Evolutionary conservation across 1,284 basidiomycete genomes (phyloP).

Genomic region (Cutaneotrichosporon dermatis): DNA sequence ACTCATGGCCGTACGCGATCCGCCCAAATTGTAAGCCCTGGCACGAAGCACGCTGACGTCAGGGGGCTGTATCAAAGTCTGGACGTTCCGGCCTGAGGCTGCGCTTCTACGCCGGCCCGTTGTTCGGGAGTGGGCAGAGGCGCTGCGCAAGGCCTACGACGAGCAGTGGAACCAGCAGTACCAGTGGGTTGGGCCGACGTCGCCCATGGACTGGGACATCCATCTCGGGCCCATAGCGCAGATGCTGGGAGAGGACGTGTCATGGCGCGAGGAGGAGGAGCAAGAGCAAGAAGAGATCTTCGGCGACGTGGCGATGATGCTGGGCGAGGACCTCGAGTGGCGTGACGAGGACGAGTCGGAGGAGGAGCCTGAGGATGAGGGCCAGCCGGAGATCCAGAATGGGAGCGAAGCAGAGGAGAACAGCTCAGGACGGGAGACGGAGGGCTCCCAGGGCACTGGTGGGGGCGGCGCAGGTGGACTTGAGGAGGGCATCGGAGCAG

Average conservation of each 20-base stretch:
- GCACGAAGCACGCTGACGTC: not conserved
- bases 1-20: not conserved
- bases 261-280: not conserved
- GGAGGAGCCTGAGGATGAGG: no score
- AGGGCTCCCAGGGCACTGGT: no score
- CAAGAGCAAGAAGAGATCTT: not conserved
- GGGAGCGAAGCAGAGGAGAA: not conserved
- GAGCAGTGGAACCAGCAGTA: not conserved
- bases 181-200: not conserved
- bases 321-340: not conserved
- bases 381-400: not conserved
- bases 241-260: not conserved
- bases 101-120: not conserved
- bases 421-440: no score
- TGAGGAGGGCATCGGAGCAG: no score
- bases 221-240: not conserved
- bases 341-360: not conserved
- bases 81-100: slow-evolving; percentile 4
- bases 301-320: no score
- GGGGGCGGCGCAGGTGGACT: no score
- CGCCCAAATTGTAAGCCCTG: slow-evolving; percentile 9
- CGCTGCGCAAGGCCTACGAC: not conserved
- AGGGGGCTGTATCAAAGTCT: slow-evolving; percentile 10
- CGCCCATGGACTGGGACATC: not conserved
- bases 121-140: not conserved